Conservation (phyloP, 768 basidiomycete genomes). For the Hortiboletus campestris region DNA sequence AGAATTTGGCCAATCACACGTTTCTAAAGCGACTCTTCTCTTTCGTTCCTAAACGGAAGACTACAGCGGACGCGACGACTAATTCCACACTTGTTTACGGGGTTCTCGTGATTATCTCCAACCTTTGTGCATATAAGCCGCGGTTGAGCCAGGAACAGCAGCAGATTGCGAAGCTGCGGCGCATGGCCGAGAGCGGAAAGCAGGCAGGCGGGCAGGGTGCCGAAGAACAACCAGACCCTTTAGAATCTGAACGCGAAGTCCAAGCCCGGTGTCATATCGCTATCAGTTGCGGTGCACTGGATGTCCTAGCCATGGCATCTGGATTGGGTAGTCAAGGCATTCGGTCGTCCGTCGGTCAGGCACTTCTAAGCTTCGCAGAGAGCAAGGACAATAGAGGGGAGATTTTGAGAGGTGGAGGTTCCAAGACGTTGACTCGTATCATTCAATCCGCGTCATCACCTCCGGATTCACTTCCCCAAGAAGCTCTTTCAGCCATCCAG, state of each 20-base stretch:
- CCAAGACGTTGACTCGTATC: slow-evolving; percentile 58
- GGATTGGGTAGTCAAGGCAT: slow-evolving; percentile 63
- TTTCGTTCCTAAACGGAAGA: slow-evolving; percentile 53
- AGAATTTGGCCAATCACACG: slow-evolving; percentile 52
- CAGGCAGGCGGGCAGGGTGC: slow-evolving; percentile 32
- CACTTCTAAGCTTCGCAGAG: slow-evolving; percentile 70
- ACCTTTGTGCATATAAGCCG: slow-evolving; percentile 70
- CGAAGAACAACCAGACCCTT: slow-evolving; percentile 30
- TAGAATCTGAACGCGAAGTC: slow-evolving; percentile 71
- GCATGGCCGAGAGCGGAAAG: slow-evolving; percentile 58
- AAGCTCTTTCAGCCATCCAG: slow-evolving; percentile 63
- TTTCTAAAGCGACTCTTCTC: slow-evolving; percentile 61
- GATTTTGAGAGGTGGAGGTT: slow-evolving; percentile 76
- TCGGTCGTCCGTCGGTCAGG: slow-evolving; percentile 54
- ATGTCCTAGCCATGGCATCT: slow-evolving; percentile 58
- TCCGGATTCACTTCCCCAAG: slow-evolving; percentile 23
- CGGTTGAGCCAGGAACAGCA: slow-evolving; percentile 75
- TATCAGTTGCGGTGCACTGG: slow-evolving; percentile 61
- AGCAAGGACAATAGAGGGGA: slow-evolving; percentile 75
- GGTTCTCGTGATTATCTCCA: slow-evolving; percentile 68
- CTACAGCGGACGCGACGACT: slow-evolving; percentile 24
- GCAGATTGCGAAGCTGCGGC: slow-evolving; percentile 76
- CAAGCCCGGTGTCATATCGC: slow-evolving; percentile 55
- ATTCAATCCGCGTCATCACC: slow-evolving; percentile 49
- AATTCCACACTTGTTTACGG: slow-evolving; percentile 71